A percentile compares a stretch with the other conserved stretches of the same genome.
Conservation (phyloP, 1,139 yeast species). For the Debaryomyces coudertii region DNA sequence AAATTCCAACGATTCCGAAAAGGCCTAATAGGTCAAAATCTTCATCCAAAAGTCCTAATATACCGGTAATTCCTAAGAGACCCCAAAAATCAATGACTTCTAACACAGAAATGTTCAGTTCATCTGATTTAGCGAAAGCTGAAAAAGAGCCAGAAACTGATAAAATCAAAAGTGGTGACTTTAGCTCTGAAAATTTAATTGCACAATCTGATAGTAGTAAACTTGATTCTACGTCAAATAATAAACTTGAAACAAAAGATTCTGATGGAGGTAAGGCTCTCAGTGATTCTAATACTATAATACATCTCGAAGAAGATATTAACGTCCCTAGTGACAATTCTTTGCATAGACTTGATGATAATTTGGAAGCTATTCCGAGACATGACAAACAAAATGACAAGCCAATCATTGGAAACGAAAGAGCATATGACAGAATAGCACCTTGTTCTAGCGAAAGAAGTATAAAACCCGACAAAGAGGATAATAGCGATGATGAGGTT, state of each 20-base stretch:
- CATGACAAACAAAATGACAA: slow-evolving; percentile 24
- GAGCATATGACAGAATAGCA: neutral
- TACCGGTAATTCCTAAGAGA: slow-evolving; percentile 24
- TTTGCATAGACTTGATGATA: slow-evolving; percentile 35
- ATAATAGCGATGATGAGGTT: neutral
- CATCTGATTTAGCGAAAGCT: slow-evolving; percentile 10
- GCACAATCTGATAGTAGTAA: neutral
- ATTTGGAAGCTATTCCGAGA: slow-evolving; percentile 37
- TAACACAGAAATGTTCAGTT: neutral
- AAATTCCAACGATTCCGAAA: slow-evolving; percentile 24
- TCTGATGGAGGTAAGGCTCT: slow-evolving; percentile 43
- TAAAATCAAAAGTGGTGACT: neutral
- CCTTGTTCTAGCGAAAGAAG: neutral
- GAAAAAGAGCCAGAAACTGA: neutral
- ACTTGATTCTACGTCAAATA: neutral
- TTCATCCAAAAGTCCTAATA: neutral
- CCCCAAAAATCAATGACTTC: slow-evolving; percentile 15
- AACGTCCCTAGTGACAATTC: slow-evolving; percentile 22
- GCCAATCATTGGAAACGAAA: neutral
- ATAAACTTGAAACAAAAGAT: slow-evolving; percentile 11
- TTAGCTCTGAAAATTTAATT: neutral
- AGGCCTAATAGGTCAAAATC: slow-evolving; percentile 19
- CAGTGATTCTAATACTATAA: slow-evolving; percentile 36
- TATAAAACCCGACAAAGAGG: neutral
- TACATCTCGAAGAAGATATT: slow-evolving; percentile 34